Base-by-base conservation (phyloP, 2,329 filamentous ascomycete species). In the Ophiostoma ips region DNA sequence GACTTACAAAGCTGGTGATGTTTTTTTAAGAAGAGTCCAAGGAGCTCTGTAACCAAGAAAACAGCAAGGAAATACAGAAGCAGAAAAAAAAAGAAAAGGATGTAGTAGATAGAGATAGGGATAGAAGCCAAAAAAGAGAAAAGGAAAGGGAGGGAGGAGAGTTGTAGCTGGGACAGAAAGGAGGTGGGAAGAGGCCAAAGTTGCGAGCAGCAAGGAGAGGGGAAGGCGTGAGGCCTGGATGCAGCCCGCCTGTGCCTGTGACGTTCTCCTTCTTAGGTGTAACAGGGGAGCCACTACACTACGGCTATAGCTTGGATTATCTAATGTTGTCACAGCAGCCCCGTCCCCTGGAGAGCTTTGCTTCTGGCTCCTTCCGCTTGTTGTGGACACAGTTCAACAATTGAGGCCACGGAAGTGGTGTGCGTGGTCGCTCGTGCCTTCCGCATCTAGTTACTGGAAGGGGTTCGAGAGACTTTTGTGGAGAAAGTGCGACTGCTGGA, bases 1-100 rank as follows among this genome's bases (percentile, higher is more conserved):
- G 43, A 45, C 43, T 45, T 45, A 45, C 43, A 45, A 30, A 43
- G 19, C 31, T 45, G 43, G 43, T 34, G 43, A 45, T 45, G 28
- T 34, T 45, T 34, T n/a, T 7, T 13, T 5, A 13, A 18, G 40
- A 9, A 30, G 21, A 24, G 13, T 21, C 21, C 19, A n/a, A 10
- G 21, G 21, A 41, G 38, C 38, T 45, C 28, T 21, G 30, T 16
- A 33, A 31, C n/a, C 28, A 34, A 33, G 28, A 33, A 45, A 18
- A 28, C 18, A 33, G 12, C n/a, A 34, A 45, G 12, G 30, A 34
- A 45, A 34, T 13, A 34, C 12, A 45, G 18, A 33, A 12, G 31
- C 16, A 7, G 7, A 40, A 33, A 45, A 12, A 24, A 33, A 19
- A n/a, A 28, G 12, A 24, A 16, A 43, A 16, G 33, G 19, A 43